Base-by-base conservation (phyloP, 2,329 filamentous ascomycete species). In the Alternaria brassicae region DNA sequence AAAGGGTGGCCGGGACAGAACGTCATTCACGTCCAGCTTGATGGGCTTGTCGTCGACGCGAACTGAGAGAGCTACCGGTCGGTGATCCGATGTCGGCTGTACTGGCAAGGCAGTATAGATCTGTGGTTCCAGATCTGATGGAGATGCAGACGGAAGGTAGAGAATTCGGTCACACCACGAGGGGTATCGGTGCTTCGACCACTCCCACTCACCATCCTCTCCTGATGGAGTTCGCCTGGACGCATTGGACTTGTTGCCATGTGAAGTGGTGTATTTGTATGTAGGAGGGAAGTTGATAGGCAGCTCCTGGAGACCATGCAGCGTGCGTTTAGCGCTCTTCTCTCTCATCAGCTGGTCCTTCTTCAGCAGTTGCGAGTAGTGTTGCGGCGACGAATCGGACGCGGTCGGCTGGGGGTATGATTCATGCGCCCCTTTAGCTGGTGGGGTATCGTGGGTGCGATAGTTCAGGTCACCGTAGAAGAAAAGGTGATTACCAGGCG, bases 391-490 rank as follows among this genome's bases (percentile, higher is more conserved):
- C 12, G 73, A 70, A 3, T 78, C 69, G 25, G 80, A 58, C 71
- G 84, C 74, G 79, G 84, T 70, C 72, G 83, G 81, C 76, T 89
- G 77, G 68, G 95, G 86, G 85, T 92, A 91, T 4, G 77, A 77
- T 6, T 80, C 49, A 70, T 82, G 73, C 50, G 91, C 88, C 2
- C 82, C 79, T 0, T 85, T 81, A 0, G 82, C 80, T 0, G 93
- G 93, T 0, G 84, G 81, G 0, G 83, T 84, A 62, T 88, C 85
- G 7, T 89, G 87, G 17, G 94, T 96, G 67, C 95, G 90, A 79
- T 99, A 99, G 82, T 99, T 99, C 60, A 99, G 85, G 77, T 99
- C 95, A 23, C 95, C 95, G 0, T 89, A 90, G 45, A 98, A 83
- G 75, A 98, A 96, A 1, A 97, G 82, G 75, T 96, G 88, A 3